A percentile compares a stretch with the other conserved stretches of the same genome.
phyloP scores from a whole-genome alignment of 2,329 filamentous ascomycete genomes.

The Piedraia hortae region DNA sequence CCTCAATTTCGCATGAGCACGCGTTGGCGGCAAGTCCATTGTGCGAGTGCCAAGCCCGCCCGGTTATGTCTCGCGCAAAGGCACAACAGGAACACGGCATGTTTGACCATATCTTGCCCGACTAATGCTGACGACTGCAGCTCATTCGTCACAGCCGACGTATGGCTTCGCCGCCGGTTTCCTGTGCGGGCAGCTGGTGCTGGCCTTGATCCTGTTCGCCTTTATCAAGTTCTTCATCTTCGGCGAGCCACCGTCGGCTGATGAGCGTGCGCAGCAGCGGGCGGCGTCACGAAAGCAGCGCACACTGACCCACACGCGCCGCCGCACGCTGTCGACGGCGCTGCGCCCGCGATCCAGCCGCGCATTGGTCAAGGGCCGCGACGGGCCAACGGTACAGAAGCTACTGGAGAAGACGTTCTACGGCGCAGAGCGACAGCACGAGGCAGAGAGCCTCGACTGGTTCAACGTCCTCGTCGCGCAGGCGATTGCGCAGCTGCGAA shows the following conservation, averaged over 20 bases:
- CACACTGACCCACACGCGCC: slow-evolving; percentile 37
- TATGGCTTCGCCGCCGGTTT: slow-evolving; percentile 61
- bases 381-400: slow-evolving; percentile 53
- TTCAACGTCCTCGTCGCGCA: slow-evolving; percentile 95
- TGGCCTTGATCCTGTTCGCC: slow-evolving; percentile 67
- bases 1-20: slow-evolving; percentile 20
- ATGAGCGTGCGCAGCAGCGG: slow-evolving; percentile 47
- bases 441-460: slow-evolving; percentile 92
- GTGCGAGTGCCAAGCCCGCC: too few relatives aligned
- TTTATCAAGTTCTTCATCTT: slow-evolving; percentile 99
- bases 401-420: slow-evolving; percentile 96
- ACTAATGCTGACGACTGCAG: neutral
- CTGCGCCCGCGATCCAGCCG: slow-evolving; percentile 11
- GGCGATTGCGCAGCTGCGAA: slow-evolving; percentile 82
- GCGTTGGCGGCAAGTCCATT: too few relatives aligned
- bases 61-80: too few relatives aligned
- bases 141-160: neutral
- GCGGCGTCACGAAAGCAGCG: slow-evolving; percentile 47
- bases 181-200: slow-evolving; percentile 73
- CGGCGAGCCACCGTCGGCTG: slow-evolving; percentile 65
- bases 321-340: slow-evolving; percentile 13
- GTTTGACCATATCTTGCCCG: too few relatives aligned
- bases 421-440: slow-evolving; percentile 79
- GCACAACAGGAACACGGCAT: too few relatives aligned
- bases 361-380: slow-evolving; percentile 9